Percentiles rank a stretch among this genome's conserved stretches.
Evolutionary conservation across 345 rosid species (phyloP).

Genomic region (Salix brachista): DNA sequence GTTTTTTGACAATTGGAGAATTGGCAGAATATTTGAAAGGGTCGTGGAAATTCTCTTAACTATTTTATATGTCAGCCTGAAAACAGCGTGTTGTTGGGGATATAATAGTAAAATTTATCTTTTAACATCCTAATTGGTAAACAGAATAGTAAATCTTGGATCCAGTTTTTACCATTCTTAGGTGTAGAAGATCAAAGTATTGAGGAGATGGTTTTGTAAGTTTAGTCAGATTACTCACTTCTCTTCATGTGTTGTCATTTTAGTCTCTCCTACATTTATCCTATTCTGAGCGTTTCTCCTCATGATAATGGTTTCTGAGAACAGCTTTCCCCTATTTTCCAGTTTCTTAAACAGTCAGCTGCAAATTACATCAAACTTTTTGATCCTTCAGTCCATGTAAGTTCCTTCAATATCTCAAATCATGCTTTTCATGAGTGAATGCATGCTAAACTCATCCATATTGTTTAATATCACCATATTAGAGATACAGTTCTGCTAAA

Average conservation of each 20-base stretch:
- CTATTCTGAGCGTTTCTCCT: background rate
- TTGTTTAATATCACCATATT: slow-evolving; percentile 8
- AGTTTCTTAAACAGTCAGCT: slow-evolving; percentile 79
- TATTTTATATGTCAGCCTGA: background rate
- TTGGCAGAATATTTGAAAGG: background rate
- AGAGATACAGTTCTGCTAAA: background rate
- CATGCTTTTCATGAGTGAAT: slow-evolving; percentile 1
- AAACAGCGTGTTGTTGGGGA: background rate
- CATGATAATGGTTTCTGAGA: slow-evolving; percentile 11
- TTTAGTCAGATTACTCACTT: background rate
- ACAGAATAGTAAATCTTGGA: background rate
- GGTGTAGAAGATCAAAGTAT: background rate
- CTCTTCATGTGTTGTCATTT: background rate
- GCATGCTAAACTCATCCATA: slow-evolving; percentile 3
- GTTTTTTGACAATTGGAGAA: background rate
- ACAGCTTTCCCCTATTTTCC: slow-evolving; percentile 20
- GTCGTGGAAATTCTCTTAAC: background rate
- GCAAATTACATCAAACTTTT: slow-evolving; percentile 57
- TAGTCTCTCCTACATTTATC: background rate
- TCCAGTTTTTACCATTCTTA: background rate
- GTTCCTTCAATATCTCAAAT: slow-evolving; percentile 18
- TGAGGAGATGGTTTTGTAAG: background rate
- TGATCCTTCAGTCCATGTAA: slow-evolving; percentile 81
- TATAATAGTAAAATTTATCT: background rate
- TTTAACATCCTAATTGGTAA: background rate